These are phyloP conservation scores for Aureobasidium melanogenum DNA, from an alignment of 2,329 filamentous ascomycete genomes.

Conservation along the genomic window DNA sequence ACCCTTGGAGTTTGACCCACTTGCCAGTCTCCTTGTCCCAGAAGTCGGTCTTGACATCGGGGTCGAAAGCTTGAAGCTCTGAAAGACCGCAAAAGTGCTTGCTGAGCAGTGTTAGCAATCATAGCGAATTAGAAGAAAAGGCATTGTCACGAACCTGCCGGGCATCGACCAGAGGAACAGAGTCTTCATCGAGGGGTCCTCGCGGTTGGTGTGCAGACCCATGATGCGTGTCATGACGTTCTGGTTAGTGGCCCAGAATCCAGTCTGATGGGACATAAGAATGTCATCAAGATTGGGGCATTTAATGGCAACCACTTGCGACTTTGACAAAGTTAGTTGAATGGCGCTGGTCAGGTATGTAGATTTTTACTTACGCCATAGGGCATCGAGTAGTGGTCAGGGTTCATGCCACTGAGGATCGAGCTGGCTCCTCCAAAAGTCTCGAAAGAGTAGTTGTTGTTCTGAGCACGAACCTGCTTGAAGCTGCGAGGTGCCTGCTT, in stretches of 20 bases:
- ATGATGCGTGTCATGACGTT: slow-evolving; percentile 8
- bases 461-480: neutral
- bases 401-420: slow-evolving; percentile 6
- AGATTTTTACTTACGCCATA: neutral
- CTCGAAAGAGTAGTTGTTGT: neutral
- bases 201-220: neutral
- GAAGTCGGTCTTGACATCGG: slow-evolving; percentile 3
- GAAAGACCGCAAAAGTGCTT: slow-evolving; percentile 12
- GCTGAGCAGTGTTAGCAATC: neutral
- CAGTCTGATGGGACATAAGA: neutral
- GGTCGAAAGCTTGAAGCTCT: neutral
- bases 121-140: neutral
- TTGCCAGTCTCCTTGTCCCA: neutral
- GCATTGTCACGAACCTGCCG: slow-evolving; percentile 3
- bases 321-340: neutral
- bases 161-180: slow-evolving; percentile 10
- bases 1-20: neutral
- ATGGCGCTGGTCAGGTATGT: neutral
- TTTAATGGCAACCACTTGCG: slow-evolving; percentile 10
- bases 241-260: slow-evolving; percentile 3
- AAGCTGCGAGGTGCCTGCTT: neutral
- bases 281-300: neutral
- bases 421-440: slow-evolving; percentile 26
- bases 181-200: neutral
- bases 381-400: slow-evolving; percentile 10